Evolutionary conservation across 495 filamentous ascomycete genomes (phyloP), one percentile per base, ranked within the genome.

Genomic region (Penicilliopsis zonata): DNA sequence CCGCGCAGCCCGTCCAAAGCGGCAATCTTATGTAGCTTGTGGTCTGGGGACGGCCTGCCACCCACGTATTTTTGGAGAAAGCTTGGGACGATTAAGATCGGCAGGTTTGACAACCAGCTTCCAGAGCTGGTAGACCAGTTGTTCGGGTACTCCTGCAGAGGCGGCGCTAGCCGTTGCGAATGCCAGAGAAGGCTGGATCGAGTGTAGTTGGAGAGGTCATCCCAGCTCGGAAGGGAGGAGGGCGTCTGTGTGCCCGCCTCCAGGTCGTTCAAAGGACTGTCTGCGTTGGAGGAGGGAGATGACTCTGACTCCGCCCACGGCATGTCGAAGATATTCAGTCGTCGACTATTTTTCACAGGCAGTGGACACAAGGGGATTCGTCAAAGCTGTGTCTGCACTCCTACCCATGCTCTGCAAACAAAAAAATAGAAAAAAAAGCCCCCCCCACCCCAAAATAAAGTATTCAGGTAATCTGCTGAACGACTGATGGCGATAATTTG

Each of bases 1-100:
- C 67, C 67, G 33, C 67, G 58, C 34, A 71, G 30, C 3, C 67
- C 67, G 34, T 71, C 67, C 6, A 71, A 50, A 16, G 57, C 60
- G 8, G 61, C 63, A 33, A 64, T 67, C 23, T 53, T 58, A 41
- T 66, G 59, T 5, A 58, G 46, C 31, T 53, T 56, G 6, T 47
- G 26, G 6, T 51, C 44, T 18, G 49, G 34, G 0, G 50, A 38
- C 4, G 54, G 45, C 14, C 50, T 33, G 10, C 50, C 53, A 2
- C 62, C 62, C 1, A 66, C 48, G 30, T 40, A 52, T 13, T 52
- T 52, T 28, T 66, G 59, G 3, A 59, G 31, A 31, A 54, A 66
- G 29, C 58, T 64, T 9, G 62, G 62, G 3, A 55, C 56, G 21
- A 61, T 40, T 8, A 41, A 47, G 13, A 64, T 47, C 3, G 42